Conservation (phyloP, 1,284 basidiomycete genomes). For the Boletellus deceptivus region DNA sequence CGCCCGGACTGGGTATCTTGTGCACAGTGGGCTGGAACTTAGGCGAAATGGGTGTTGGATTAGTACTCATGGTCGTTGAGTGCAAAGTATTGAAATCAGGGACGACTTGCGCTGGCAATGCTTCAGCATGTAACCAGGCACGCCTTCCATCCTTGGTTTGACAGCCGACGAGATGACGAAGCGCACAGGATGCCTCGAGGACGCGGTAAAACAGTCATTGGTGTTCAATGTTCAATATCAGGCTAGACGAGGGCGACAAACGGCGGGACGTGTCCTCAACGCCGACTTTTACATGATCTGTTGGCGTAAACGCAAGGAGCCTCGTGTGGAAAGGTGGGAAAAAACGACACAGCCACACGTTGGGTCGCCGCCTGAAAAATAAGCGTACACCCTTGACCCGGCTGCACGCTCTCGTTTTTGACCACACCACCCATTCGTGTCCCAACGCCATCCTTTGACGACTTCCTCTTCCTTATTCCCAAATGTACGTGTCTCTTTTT, state of each 20-base stretch:
- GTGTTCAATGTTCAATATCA: background rate
- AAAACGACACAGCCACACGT: conserved; percentile 23
- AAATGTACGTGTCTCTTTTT: conserved; percentile 29
- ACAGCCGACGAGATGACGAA: background rate
- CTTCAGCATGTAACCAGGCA: conserved; percentile 1
- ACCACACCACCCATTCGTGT: conserved; percentile 37
- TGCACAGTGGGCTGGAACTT: conserved; percentile 43
- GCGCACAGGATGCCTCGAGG: conserved; percentile 11
- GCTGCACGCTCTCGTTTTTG: conserved; percentile 32
- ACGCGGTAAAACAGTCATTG: background rate
- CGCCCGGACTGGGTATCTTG: conserved; percentile 44
- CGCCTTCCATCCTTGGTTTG: too few species aligned
- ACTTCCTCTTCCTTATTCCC: conserved; percentile 21
- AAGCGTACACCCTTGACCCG: conserved; percentile 41
- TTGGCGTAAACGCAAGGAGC: conserved; percentile 13
- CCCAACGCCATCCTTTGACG: conserved; percentile 34
- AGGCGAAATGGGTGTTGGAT: conserved; percentile 7
- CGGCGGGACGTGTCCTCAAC: conserved; percentile 4
- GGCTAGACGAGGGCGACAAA: background rate
- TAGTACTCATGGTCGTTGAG: conserved; percentile 16
- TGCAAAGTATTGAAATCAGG: background rate
- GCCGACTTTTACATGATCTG: conserved; percentile 11
- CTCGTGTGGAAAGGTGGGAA: conserved; percentile 20
- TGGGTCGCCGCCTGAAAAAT: conserved; percentile 38
- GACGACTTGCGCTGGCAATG: background rate